Conservation (phyloP, 2,329 filamentous ascomycete species). For the Arthrocladium fulminans region DNA sequence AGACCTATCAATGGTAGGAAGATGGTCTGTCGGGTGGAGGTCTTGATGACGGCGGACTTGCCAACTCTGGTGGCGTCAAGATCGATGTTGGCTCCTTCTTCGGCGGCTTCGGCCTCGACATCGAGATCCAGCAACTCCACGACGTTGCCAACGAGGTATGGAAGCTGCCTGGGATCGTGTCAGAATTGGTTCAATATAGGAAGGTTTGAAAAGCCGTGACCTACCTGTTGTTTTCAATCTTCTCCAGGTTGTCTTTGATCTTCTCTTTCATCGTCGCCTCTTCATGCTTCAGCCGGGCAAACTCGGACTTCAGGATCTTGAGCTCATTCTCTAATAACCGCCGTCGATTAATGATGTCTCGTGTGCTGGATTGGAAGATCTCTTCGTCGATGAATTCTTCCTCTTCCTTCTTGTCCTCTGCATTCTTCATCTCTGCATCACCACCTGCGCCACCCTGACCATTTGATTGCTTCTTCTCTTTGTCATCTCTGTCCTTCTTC, state of each 20-base stretch:
- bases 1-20: conserved; percentile 95
- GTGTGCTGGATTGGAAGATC: conserved; percentile 83
- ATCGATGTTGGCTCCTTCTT: conserved; percentile 98
- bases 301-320: conserved; percentile 97
- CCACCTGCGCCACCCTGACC: conserved; percentile 43
- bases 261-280: conserved; percentile 95
- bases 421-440: conserved; percentile 89
- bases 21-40: conserved; percentile 94
- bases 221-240: conserved; percentile 98
- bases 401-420: conserved; percentile 53
- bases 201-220: conserved; percentile 23
- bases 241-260: conserved; percentile 98
- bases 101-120: conserved; percentile 86
- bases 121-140: conserved; percentile 95
- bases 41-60: conserved; percentile 99
- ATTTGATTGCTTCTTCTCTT: conserved; percentile 44
- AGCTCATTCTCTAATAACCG: conserved; percentile 94
- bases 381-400: conserved; percentile 86
- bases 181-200: conserved; percentile 14
- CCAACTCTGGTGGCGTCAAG: conserved; percentile 92
- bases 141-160: conserved; percentile 96
- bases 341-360: conserved; percentile 85
- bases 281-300: conserved; percentile 86
- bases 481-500: conserved; percentile 48
- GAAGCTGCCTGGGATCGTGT: conserved; percentile 63